phyloP scores from a whole-genome alignment of 805 yeast genomes.

The Candida lessepsii region DNA sequence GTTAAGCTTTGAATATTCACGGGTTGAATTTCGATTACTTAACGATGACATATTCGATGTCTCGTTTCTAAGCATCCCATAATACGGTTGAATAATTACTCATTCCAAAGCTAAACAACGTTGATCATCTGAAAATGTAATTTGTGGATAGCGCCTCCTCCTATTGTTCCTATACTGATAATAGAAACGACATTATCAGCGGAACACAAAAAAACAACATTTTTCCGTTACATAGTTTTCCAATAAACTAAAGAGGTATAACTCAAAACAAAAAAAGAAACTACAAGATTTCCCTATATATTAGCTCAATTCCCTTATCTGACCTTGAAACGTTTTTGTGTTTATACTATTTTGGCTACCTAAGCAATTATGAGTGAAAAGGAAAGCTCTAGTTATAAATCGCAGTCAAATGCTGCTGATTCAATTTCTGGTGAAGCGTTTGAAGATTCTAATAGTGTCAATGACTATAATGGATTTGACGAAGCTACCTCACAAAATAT shows the following conservation, averaged over 20 bases:
- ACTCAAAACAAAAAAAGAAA: slow-evolving; percentile 5
- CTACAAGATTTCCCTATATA: background rate
- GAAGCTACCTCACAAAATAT: slow-evolving; percentile 18
- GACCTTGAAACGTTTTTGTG: background rate
- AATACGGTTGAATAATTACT: too few species aligned
- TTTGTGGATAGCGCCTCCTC: too few species aligned
- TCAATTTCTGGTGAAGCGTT: background rate
- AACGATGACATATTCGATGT: too few species aligned
- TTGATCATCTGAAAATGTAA: too few species aligned
- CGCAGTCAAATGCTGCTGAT: background rate
- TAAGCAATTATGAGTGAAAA: slow-evolving; percentile 2
- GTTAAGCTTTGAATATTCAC: too few species aligned
- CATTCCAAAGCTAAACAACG: too few species aligned
- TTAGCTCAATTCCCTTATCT: background rate
- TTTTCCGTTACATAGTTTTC: background rate
- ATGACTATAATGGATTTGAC: slow-evolving; percentile 22
- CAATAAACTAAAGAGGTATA: background rate
- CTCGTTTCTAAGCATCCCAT: too few species aligned
- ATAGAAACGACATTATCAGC: too few species aligned
- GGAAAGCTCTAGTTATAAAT: background rate
- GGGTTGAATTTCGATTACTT: too few species aligned
- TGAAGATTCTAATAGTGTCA: slow-evolving; percentile 14
- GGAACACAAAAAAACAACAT: background rate
- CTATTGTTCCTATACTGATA: too few species aligned
- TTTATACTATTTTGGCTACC: background rate